phyloP scores from a whole-genome alignment of 371 early-diverging fungal genomes.

The Mucor irregularis region DNA sequence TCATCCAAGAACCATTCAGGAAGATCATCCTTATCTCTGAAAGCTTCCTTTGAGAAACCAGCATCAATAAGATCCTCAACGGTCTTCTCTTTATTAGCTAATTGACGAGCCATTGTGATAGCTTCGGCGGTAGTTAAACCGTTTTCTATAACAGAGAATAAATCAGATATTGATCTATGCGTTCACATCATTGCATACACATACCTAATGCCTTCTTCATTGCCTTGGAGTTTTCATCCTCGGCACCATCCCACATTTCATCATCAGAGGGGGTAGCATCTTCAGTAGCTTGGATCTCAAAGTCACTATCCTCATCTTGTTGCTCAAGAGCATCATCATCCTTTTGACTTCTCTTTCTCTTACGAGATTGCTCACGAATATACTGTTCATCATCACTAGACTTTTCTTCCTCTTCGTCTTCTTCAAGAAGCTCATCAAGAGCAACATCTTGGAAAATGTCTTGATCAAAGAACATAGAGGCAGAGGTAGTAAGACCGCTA shows the following conservation, averaged over 20 bases:
- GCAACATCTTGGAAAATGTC: conserved; percentile 80
- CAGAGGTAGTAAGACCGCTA: conserved; percentile 73
- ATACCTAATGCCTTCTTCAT: conserved; percentile 55
- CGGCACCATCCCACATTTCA: conserved; percentile 66
- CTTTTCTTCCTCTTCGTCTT: conserved; percentile 58
- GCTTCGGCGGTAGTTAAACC: conserved; percentile 82
- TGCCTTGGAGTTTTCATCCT: conserved; percentile 71
- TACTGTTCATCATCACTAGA: conserved; percentile 32
- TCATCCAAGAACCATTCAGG: conserved; percentile 96
- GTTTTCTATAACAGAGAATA: conserved; percentile 29
- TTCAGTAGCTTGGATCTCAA: conserved; percentile 60
- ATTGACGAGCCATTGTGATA: conserved; percentile 84
- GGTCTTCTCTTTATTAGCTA: conserved; percentile 77
- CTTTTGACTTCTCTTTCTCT: conserved; percentile 47
- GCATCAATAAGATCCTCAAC: conserved; percentile 83
- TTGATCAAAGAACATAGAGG: conserved; percentile 92
- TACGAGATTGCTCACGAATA: conserved; percentile 22
- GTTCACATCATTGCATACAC: too few species aligned
- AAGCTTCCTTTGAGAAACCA: conserved; percentile 88
- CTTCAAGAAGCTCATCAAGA: conserved; percentile 57
- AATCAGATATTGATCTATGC: not conserved
- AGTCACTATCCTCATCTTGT: conserved; percentile 52
- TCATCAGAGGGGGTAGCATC: conserved; percentile 58
- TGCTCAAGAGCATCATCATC: conserved; percentile 10
- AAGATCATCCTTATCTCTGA: conserved; percentile 81